Base-by-base conservation (phyloP, 371 early-diverging fungal genomes). In the Dinochytrium kinnereticum region DNA sequence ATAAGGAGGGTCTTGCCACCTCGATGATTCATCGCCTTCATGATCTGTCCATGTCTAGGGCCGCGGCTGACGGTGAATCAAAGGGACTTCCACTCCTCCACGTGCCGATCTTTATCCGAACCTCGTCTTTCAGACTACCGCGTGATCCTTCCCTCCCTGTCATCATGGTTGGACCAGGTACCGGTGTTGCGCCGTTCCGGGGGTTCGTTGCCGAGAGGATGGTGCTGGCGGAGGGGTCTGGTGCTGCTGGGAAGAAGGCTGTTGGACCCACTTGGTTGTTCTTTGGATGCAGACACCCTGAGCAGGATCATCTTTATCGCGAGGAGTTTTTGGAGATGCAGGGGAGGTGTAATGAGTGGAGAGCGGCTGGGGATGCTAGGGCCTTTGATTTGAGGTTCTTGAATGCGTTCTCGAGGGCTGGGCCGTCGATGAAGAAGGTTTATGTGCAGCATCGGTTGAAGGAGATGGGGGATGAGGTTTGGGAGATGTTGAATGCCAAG, bases 141-240 rank as follows among this genome's bases (percentile, higher is more conserved):
- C 84, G 88, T 19, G 90, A 94, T 76, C 84, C 89, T 28, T 74
- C 85, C 40, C 82, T 90, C 3, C 97, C 98, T n/a, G 83, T 98
- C 49, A 90, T 98, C 53, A 96, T 98, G 96, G 66, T 98, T 34
- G 98, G 99, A 1, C 98, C 99, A 21, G 99, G 99, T 59, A 98
- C 99, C 0, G 99, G 99, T 51, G 94, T 98, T 30, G 98, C 98
- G 15, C 98, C 98, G 21, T 97, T 98, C 93, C 89, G 94, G 49
- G 98, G 92, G 0, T 98, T 98, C 82, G 81, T 97, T 1, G 91
- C 92, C 72, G 98, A 98, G 76, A 92, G 98, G 71, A 90, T 91
- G 21, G 74, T 83, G 38, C 31, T 68, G 10, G 83, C 83, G 37
- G 64, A 77, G 51, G 37, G 70, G 7, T 33, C 61, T n/a, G 40